Evolutionary conservation across 306 rosid species (phyloP).

Genomic region (Quercus alba): DNA sequence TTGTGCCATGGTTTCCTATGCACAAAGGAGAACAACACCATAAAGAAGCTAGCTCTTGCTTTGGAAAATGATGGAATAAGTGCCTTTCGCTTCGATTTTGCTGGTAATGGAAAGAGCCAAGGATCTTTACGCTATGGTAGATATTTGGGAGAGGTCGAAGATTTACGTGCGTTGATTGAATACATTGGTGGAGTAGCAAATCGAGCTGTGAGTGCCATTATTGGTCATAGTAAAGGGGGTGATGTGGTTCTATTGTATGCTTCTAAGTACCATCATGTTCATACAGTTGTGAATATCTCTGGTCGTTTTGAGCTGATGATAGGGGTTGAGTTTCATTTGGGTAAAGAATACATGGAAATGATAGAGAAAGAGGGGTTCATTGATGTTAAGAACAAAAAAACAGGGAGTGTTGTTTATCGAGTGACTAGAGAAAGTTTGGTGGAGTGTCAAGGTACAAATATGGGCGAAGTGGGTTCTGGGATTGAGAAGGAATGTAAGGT

Average conservation of each 20-base stretch:
- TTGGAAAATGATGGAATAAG: conserved; percentile 52
- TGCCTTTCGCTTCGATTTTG: conserved; percentile 63
- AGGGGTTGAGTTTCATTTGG: conserved; percentile 52
- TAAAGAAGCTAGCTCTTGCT: conserved; percentile 52
- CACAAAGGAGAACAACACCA: conserved; percentile 47
- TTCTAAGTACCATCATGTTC: conserved; percentile 54
- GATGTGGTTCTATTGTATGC: conserved; percentile 69
- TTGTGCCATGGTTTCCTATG: conserved; percentile 68
- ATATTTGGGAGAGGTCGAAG: conserved; percentile 66
- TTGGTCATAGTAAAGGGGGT: conserved; percentile 93
- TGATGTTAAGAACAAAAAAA: conserved; percentile 45
- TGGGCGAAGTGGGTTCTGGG: conserved; percentile 61
- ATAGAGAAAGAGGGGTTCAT: conserved; percentile 61
- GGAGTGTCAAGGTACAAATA: conserved; percentile 53
- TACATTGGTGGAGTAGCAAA: conserved; percentile 41
- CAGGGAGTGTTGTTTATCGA: conserved; percentile 38
- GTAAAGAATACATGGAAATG: conserved; percentile 54
- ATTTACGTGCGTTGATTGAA: conserved; percentile 51
- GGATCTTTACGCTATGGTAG: conserved; percentile 60
- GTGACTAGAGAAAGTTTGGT: conserved; percentile 64
- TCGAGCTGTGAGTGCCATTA: conserved; percentile 43
- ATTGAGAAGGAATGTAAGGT: conserved; percentile 73
- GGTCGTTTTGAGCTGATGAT: conserved; percentile 66
- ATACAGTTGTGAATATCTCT: conserved; percentile 60
- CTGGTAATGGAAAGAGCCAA: conserved; percentile 80